phyloP scores from a whole-genome alignment of 768 basidiomycete species.

The Sistotremastrum niveocremeum region DNA sequence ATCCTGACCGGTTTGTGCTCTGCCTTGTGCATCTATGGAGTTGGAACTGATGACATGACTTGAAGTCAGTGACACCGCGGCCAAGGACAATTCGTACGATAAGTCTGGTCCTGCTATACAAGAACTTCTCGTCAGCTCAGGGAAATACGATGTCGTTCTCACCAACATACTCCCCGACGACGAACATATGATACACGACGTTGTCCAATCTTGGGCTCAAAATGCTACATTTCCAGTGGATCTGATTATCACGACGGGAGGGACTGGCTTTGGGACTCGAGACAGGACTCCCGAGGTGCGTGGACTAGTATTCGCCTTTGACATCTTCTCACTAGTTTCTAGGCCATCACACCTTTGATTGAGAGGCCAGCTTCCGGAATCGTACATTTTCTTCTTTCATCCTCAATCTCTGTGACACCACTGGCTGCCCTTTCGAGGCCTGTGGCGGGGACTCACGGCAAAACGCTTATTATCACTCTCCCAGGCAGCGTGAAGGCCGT shows the following conservation, averaged over 20 bases:
- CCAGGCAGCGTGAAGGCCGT: slow-evolving; percentile 83
- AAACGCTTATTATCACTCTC: slow-evolving; percentile 62
- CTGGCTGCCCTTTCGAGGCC: slow-evolving; percentile 76
- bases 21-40: too few species aligned
- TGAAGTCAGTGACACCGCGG: slow-evolving; percentile 62
- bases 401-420: slow-evolving; percentile 62
- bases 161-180: slow-evolving; percentile 55
- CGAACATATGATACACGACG: slow-evolving; percentile 30
- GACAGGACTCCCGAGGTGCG: slow-evolving; percentile 76
- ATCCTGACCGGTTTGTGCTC: too few species aligned
- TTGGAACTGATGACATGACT: too few species aligned
- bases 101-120: slow-evolving; percentile 53
- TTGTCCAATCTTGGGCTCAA: slow-evolving; percentile 33
- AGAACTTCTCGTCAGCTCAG: slow-evolving; percentile 25
- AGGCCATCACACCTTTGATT: slow-evolving; percentile 53
- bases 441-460: slow-evolving; percentile 56
- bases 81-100: slow-evolving; percentile 35
- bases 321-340: not conserved
- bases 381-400: slow-evolving; percentile 55
- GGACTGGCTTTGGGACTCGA: slow-evolving; percentile 73
- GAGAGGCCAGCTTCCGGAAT: slow-evolving; percentile 58
- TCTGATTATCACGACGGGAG: slow-evolving; percentile 74
- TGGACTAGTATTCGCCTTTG: not conserved
- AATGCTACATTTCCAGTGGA: slow-evolving; percentile 31
- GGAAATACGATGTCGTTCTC: slow-evolving; percentile 1